Evolutionary conservation across 2,329 filamentous ascomycete genomes (phyloP).

Genomic region (Alternaria viburni): DNA sequence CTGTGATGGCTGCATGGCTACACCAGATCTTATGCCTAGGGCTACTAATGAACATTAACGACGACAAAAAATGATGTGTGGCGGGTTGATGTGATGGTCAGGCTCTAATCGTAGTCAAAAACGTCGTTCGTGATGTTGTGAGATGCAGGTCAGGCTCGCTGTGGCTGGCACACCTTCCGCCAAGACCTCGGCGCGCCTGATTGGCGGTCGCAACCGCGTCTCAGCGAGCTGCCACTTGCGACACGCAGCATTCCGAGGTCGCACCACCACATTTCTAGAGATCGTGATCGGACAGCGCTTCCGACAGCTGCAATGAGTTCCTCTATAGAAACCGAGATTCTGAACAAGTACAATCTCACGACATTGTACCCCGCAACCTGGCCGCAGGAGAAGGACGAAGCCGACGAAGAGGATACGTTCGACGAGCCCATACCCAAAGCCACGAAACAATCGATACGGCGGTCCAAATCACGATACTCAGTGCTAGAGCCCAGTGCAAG

Average conservation of each 20-base stretch:
- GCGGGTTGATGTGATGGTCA: background rate
- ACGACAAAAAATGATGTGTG: no score
- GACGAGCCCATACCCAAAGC: constrained; percentile 57
- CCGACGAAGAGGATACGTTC: constrained; percentile 57
- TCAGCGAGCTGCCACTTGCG: constrained; percentile 21
- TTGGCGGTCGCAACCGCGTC: constrained; percentile 30
- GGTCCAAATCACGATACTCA: constrained; percentile 83
- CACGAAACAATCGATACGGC: constrained; percentile 31
- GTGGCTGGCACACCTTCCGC: background rate
- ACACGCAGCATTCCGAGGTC: constrained; percentile 15
- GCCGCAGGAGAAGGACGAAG: constrained; percentile 81
- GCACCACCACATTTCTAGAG: background rate
- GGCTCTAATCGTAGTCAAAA: background rate
- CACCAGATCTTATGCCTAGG: background rate
- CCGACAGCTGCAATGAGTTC: constrained; percentile 33
- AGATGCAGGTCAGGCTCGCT: background rate
- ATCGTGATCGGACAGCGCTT: constrained; percentile 1
- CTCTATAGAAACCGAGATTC: constrained; percentile 69
- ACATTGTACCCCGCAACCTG: constrained; percentile 81
- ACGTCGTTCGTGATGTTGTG: background rate
- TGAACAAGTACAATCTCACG: constrained; percentile 88
- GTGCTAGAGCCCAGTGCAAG: constrained; percentile 79
- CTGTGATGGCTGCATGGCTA: background rate
- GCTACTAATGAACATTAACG: no score
- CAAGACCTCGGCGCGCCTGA: constrained; percentile 23